Evolutionary conservation across 805 yeast species (phyloP).

Genomic region (Schwanniomyces polymorphus): DNA sequence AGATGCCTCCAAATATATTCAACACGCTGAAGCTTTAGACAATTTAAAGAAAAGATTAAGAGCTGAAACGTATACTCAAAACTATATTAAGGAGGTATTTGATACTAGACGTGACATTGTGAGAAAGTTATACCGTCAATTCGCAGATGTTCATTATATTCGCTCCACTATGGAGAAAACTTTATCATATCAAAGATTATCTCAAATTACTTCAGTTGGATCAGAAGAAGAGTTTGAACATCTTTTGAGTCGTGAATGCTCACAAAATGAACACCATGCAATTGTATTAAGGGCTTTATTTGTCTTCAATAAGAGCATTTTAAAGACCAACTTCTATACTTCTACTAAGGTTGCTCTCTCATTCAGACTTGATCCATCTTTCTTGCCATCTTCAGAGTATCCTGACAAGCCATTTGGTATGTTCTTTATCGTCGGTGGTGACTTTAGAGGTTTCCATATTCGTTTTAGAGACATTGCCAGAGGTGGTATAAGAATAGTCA

Average conservation of each 20-base stretch:
- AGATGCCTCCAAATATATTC: slow-evolving; percentile 58
- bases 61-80: slow-evolving; percentile 89
- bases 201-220: slow-evolving; percentile 73
- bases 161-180: slow-evolving; percentile 72
- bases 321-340: slow-evolving; percentile 91
- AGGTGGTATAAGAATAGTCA: slow-evolving; percentile 96
- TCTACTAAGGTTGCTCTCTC: slow-evolving; percentile 95
- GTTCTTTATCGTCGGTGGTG: slow-evolving; percentile 94
- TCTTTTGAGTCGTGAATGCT: slow-evolving; percentile 64
- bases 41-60: slow-evolving; percentile 86
- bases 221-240: slow-evolving; percentile 73
- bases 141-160: slow-evolving; percentile 87
- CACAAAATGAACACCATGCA: slow-evolving; percentile 78
- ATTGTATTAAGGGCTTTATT: slow-evolving; percentile 80
- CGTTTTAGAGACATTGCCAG: slow-evolving; percentile 96
- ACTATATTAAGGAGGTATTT: slow-evolving; percentile 76
- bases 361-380: slow-evolving; percentile 83
- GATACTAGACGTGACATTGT: slow-evolving; percentile 67
- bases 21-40: slow-evolving; percentile 72
- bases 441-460: slow-evolving; percentile 95
- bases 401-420: slow-evolving; percentile 93
- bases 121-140: slow-evolving; percentile 82
- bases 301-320: slow-evolving; percentile 79
- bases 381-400: slow-evolving; percentile 82
- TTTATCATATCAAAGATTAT: slow-evolving; percentile 80